Conservation (phyloP, 2,329 filamentous ascomycete genomes). For the Rhinocladiella similis region DNA sequence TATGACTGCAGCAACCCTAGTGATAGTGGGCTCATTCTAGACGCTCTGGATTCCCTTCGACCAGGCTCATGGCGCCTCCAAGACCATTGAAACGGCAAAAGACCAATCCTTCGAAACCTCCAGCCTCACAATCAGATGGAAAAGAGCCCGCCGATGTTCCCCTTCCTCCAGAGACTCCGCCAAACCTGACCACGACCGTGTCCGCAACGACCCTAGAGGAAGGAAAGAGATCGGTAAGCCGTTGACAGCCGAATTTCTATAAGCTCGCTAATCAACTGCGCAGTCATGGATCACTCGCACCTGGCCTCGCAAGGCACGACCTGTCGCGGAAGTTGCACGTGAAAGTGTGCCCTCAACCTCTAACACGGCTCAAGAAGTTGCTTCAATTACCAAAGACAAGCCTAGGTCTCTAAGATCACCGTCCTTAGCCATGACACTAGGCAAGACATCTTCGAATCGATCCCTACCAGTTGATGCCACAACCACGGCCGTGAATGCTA, state of each 20-base stretch:
- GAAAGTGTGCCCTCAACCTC: constrained; percentile 50
- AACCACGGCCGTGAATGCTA: constrained; percentile 48
- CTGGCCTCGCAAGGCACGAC: constrained; percentile 50
- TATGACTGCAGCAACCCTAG: too few species aligned
- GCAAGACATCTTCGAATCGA: constrained; percentile 38
- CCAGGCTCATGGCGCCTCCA: constrained; percentile 24
- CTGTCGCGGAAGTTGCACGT: constrained; percentile 50
- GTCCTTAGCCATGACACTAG: constrained; percentile 45
- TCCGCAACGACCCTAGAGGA: background rate
- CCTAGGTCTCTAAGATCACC: constrained; percentile 35
- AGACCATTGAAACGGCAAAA: constrained; percentile 30
- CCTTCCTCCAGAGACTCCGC: constrained; percentile 20
- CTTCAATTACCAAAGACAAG: constrained; percentile 33
- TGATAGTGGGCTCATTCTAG: background rate
- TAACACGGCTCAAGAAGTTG: constrained; percentile 38
- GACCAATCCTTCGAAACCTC: constrained; percentile 22
- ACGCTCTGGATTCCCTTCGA: background rate
- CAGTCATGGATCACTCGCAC: constrained; percentile 45
- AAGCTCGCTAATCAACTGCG: background rate
- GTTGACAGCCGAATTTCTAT: background rate
- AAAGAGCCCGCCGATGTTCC: constrained; percentile 16
- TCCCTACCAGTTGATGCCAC: constrained; percentile 47
- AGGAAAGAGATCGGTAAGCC: constrained; percentile 19
- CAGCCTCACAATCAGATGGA: constrained; percentile 6
- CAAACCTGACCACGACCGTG: background rate